These are phyloP conservation scores for Hypoxylon sp. DNA, from an alignment of 2,329 filamentous ascomycete species.

Conservation along the genomic window DNA sequence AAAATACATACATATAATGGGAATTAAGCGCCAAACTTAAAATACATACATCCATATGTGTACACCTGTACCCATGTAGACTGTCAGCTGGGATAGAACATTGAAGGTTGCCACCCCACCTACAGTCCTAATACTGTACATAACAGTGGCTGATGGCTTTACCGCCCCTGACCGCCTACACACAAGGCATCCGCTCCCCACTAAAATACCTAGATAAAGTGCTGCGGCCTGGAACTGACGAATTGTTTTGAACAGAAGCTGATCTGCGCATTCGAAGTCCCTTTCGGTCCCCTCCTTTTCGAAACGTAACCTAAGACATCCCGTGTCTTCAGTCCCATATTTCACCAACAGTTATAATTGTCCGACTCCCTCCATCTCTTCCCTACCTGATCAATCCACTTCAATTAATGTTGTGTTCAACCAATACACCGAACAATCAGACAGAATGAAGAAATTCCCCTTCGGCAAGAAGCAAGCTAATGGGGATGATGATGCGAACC, in stretches of 20 bases:
- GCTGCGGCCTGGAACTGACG: constrained; percentile 45
- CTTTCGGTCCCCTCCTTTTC: constrained; percentile 43
- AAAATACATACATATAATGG: constrained; percentile 3
- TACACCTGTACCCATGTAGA: constrained; percentile 7
- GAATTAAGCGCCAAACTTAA: constrained; percentile 24
- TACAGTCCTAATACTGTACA: background rate
- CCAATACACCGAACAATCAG: constrained; percentile 2
- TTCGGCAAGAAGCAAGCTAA: constrained; percentile 70
- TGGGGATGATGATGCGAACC: constrained; percentile 62
- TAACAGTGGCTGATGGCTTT: constrained; percentile 23
- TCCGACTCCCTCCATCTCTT: constrained; percentile 20
- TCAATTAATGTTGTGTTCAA: constrained; percentile 27
- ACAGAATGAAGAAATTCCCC: constrained; percentile 72
- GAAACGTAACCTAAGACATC: constrained; percentile 51
- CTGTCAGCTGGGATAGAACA: constrained; percentile 10
- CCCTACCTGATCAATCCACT: constrained; percentile 18
- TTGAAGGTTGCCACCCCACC: constrained; percentile 32
- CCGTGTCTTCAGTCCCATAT: constrained; percentile 41
- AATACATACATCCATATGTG: constrained; percentile 10
- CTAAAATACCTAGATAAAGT: constrained; percentile 21
- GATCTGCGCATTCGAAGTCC: constrained; percentile 14
- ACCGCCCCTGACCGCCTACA: constrained; percentile 40
- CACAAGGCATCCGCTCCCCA: constrained; percentile 21
- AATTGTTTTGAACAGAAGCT: constrained; percentile 31
- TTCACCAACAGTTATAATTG: constrained; percentile 35